These are phyloP conservation scores for Nevesoporus exiguus DNA, from an alignment of 768 basidiomycete genomes.

Conservation along the genomic window DNA sequence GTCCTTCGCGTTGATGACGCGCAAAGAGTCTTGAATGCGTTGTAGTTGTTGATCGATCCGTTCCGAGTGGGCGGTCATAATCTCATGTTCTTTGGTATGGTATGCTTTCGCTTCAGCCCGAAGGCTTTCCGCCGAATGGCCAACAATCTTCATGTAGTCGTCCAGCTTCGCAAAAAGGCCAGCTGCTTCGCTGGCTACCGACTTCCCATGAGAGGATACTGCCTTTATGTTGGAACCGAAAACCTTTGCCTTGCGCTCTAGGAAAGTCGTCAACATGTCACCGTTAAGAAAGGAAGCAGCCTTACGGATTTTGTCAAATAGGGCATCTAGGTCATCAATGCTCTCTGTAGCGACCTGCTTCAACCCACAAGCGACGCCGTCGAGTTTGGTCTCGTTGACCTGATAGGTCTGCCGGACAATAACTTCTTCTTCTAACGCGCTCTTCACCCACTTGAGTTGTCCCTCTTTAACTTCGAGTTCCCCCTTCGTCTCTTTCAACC, in stretches of 20 bases:
- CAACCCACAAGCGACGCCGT: conserved; percentile 68
- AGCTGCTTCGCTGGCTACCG: conserved; percentile 52
- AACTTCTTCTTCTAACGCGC: conserved; percentile 73
- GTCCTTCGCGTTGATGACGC: conserved; percentile 55
- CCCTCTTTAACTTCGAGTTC: conserved; percentile 51
- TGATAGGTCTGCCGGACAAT: conserved; percentile 76
- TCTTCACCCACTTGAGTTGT: conserved; percentile 56
- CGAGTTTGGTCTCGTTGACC: conserved; percentile 64
- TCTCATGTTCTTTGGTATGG: conserved; percentile 53
- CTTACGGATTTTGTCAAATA: conserved; percentile 85
- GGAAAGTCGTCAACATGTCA: conserved; percentile 8
- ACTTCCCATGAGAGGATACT: conserved; percentile 59
- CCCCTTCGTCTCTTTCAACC: conserved; percentile 49
- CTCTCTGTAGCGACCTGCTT: conserved; percentile 66
- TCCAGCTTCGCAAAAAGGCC: conserved; percentile 56
- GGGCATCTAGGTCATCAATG: conserved; percentile 60
- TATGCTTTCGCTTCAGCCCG: conserved; percentile 55
- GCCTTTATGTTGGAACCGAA: conserved; percentile 63
- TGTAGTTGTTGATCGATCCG: conserved; percentile 58
- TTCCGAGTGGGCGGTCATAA: conserved; percentile 46
- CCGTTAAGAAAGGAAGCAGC: background rate
- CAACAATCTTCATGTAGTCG: conserved; percentile 56
- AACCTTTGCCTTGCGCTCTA: conserved; percentile 71
- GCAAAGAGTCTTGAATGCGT: conserved; percentile 49
- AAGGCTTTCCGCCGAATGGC: conserved; percentile 51